Percentiles rank a stretch among this genome's conserved stretches.
Conservation (phyloP, 2,329 filamentous ascomycete genomes). For the Fonsecaea pedrosoi region DNA sequence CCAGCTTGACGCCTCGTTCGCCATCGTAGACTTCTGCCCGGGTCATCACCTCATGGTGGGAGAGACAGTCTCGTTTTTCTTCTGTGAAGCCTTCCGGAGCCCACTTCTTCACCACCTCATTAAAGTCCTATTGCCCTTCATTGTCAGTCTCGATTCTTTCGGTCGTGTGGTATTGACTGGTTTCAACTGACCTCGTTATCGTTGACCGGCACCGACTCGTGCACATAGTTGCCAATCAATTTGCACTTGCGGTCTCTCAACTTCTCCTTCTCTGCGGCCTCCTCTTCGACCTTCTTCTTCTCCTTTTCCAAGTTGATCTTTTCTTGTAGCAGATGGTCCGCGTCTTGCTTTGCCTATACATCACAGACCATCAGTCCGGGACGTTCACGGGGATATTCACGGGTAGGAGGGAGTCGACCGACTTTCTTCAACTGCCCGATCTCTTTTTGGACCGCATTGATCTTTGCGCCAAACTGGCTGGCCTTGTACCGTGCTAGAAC, state of each 20-base stretch:
- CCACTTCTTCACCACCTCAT: constrained; percentile 78
- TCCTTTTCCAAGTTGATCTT: constrained; percentile 79
- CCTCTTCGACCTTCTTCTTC: constrained; percentile 79
- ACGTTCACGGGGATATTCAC: not conserved
- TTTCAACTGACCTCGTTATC: constrained; percentile 70
- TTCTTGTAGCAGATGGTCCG: constrained; percentile 76
- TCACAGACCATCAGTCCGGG: constrained; percentile 2
- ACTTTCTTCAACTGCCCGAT: constrained; percentile 92
- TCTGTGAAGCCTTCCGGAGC: constrained; percentile 74
- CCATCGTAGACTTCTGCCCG: constrained; percentile 91
- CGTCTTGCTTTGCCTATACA: constrained; percentile 79
- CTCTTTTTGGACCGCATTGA: constrained; percentile 88
- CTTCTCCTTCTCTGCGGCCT: constrained; percentile 76
- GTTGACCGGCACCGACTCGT: constrained; percentile 82
- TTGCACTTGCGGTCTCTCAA: constrained; percentile 78
- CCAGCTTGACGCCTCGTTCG: constrained; percentile 89
- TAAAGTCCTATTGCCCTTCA: constrained; percentile 68
- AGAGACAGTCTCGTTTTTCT: constrained; percentile 78
- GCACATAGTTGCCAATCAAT: constrained; percentile 88
- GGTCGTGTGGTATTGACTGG: not conserved
- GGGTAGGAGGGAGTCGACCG: not conserved
- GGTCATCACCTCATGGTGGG: constrained; percentile 92
- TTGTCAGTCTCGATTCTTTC: constrained; percentile 38
- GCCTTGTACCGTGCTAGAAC: constrained; percentile 72
- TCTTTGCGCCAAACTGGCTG: constrained; percentile 79